A percentile compares a stretch with the other conserved stretches of the same genome.
These are phyloP conservation scores for Fusarium miscanthi DNA, from an alignment of 2,329 filamentous ascomycete genomes.

Conservation along the genomic window DNA sequence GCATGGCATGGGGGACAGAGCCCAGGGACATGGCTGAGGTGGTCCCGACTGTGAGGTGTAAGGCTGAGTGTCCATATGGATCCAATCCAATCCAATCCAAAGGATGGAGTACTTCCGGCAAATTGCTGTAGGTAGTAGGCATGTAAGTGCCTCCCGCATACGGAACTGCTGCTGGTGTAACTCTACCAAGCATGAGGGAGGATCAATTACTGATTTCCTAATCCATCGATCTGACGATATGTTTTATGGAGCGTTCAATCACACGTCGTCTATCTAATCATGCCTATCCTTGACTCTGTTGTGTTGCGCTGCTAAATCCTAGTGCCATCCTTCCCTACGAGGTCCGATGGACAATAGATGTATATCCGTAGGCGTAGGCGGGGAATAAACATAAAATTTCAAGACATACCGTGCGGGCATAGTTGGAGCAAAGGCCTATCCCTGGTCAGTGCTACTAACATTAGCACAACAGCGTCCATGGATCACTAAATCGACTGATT, in stretches of 20 bases:
- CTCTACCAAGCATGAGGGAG: not conserved
- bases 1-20: conserved; percentile 15
- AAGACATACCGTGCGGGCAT: not conserved
- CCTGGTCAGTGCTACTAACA: not conserved
- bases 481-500: conserved; percentile 32
- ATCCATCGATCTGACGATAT: not conserved
- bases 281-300: not conserved
- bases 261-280: conserved; percentile 1
- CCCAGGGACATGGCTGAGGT: conserved; percentile 21
- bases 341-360: not conserved
- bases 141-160: not conserved
- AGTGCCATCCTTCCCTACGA: not conserved
- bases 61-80: conserved; percentile 19
- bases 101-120: conserved; percentile 5
- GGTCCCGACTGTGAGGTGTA: conserved; percentile 39
- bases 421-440: not conserved
- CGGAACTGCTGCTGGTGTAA: not conserved
- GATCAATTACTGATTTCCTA: conserved; percentile 21
- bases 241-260: not conserved
- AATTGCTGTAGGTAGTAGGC: conserved; percentile 13
- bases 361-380: not conserved
- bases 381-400: not conserved
- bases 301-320: not conserved
- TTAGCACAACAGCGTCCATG: not conserved
- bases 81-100: not conserved